Percentiles rank a stretch among this genome's conserved stretches.
These are phyloP conservation scores for Berkeleyomyces rouxiae DNA, from an alignment of 2,329 filamentous ascomycete species.

Conservation along the genomic window DNA sequence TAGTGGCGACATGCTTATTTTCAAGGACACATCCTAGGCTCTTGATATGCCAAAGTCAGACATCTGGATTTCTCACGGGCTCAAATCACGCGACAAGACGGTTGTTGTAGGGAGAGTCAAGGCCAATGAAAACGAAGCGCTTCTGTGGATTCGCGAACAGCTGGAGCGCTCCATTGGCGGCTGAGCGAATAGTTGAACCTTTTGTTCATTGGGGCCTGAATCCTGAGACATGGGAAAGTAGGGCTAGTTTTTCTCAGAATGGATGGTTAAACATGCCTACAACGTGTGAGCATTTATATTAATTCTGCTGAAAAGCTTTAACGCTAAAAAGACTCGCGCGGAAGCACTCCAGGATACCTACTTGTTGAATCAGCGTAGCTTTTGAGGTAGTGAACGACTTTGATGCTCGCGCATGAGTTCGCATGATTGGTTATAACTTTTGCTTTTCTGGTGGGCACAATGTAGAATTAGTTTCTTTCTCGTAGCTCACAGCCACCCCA, in stretches of 20 bases:
- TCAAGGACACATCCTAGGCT: slow-evolving; percentile 17
- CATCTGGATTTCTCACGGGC: slow-evolving; percentile 43
- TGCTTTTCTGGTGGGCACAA: not conserved
- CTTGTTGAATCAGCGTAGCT: not conserved
- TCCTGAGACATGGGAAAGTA: too few relatives aligned
- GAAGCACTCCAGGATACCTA: too few relatives aligned
- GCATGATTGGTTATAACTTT: not conserved
- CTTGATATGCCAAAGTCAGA: slow-evolving; percentile 47
- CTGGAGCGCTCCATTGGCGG: not conserved
- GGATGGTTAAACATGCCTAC: too few relatives aligned
- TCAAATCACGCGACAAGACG: slow-evolving; percentile 49
- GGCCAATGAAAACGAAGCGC: slow-evolving; percentile 16
- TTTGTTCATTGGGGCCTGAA: not conserved
- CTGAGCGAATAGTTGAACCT: not conserved
- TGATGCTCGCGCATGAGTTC: not conserved
- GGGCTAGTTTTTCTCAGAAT: too few relatives aligned
- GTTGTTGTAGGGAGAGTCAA: slow-evolving; percentile 26
- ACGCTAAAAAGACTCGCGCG: not conserved
- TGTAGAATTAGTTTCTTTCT: not conserved
- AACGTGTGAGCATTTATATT: not conserved
- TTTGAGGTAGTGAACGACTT: not conserved
- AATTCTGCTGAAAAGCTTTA: not conserved
- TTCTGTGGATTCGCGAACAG: not conserved
- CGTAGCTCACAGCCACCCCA: slow-evolving; percentile 4
- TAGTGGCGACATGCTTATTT: not conserved